Base-by-base conservation (phyloP, 768 basidiomycete species). In the Suillus lakei region DNA sequence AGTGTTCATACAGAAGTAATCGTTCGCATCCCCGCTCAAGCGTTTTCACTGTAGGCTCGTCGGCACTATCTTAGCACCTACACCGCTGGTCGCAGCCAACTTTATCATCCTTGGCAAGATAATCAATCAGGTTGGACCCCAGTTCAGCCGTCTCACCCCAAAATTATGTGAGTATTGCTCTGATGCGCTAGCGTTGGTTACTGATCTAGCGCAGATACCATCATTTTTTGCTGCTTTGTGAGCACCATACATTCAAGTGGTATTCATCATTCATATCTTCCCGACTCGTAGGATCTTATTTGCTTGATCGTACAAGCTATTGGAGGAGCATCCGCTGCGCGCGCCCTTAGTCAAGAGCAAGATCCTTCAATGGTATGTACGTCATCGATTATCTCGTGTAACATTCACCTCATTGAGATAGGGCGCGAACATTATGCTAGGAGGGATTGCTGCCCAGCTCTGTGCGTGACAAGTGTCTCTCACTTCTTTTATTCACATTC, bases 361-460 rank as follows among this genome's bases (percentile, higher is more conserved):
- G 72, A 76, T 30, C 64, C 67, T 8, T 67, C 71, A 0, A 55
- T 3, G 9, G 65, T 68, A 32, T 48, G 67, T 56, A 18, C 30
- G n/a, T 36, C 39, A 41, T 43, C 34, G 34, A 10, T 70, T 61
- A n/a, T 18, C 44, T 23, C 30, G 5, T 32, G n/a, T 9, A 15
- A 28, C 10, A 6, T 4, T 36, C 32, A 36, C 36, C n/a, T 26
- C 59, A n/a, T 18, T 15, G 39, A 74, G 72, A 18, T 62, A 81
- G 79, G 86, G 85, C 5, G 82, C 80, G 16, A 69, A 84, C 56
- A 79, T 88, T 70, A 89, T 90, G 87, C 79, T 89, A 13, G 86
- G 77, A 1, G 90, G 89, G 56, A 90, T 91, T 66, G 78, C 79
- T 21, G 83, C 90, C 69, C 89, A 91, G 69, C 74, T 88, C 63